Evolutionary conservation across 2,329 filamentous ascomycete species (phyloP), one percentile per base, ranked within the genome.

Genomic region (Diatrype stigma): DNA sequence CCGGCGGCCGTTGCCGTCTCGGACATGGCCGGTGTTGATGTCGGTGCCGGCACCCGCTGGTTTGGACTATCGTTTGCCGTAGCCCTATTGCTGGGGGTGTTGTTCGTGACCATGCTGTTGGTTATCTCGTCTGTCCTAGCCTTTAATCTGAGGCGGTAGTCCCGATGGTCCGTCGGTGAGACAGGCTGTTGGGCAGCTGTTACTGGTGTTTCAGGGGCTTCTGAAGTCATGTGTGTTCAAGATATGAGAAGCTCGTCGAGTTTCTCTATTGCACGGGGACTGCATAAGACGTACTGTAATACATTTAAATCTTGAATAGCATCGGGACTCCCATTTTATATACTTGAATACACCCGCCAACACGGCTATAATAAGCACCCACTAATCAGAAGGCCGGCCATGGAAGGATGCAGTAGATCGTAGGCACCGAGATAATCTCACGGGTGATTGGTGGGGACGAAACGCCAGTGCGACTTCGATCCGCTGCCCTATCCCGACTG

Each of bases 401-500:
- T 26, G 14, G 22, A n/a, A 44, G 1, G 22, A 44, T 44, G 16
- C 12, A 10, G 40, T 23, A n/a, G 22, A 23, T 23, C 46, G 45
- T 47, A 57, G 56, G 56, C 56, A 59, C 50, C 54, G 46, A 51
- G 30, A 57, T 59, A 57, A 52, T 54, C 55, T 48, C 35, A 28
- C 10, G 14, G 22, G 19, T 45, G 48, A 59, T 59, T 56, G 56
- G 56, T 45, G 42, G 37, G 42, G 37, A 17, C 34, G 40, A 5
- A 28, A 44, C 16, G 21, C 22, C 4, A 23, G 7, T 14, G 3
- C 40, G 8, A 23, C 40, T 14, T 26, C 11, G 7, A 23, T 26
- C 19, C 6, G 40, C 22, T 14, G 3, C 19, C 23, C 14, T 42
- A 11, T 16, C 6, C 40, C 22, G 12, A 26, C n/a, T 21, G 5